phyloP scores from a whole-genome alignment of 2,329 filamentous ascomycete genomes.

The Aureobasidium sp. region DNA sequence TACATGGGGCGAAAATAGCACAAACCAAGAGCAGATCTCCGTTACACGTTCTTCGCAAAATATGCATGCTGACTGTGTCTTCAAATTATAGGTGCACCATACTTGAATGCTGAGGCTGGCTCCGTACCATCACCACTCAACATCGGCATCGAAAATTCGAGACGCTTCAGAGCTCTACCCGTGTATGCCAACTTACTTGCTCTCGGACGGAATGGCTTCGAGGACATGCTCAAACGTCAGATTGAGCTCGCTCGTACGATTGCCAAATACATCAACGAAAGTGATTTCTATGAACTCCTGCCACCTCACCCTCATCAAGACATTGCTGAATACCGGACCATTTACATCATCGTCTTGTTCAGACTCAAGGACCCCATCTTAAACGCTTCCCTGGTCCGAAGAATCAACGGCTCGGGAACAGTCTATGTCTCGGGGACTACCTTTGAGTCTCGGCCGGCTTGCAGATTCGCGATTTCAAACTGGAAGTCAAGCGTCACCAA shows the following conservation, averaged over 20 bases:
- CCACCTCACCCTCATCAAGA: slow-evolving; percentile 31
- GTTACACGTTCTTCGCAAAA: too few species aligned
- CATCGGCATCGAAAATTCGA: slow-evolving; percentile 82
- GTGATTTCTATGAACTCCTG: slow-evolving; percentile 58
- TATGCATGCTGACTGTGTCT: too few species aligned
- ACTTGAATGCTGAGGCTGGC: slow-evolving; percentile 47
- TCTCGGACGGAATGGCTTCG: slow-evolving; percentile 63
- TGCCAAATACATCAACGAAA: slow-evolving; percentile 52
- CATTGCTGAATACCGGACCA: slow-evolving; percentile 35
- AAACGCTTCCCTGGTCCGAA: slow-evolving; percentile 57
- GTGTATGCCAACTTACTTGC: slow-evolving; percentile 72
- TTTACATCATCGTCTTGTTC: slow-evolving; percentile 70
- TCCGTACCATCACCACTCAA: slow-evolving; percentile 73
- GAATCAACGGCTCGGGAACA: slow-evolving; percentile 63
- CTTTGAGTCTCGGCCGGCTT: slow-evolving; percentile 67
- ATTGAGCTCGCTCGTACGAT: slow-evolving; percentile 61
- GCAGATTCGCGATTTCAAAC: slow-evolving; percentile 73
- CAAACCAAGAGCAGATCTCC: too few species aligned
- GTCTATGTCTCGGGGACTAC: slow-evolving; percentile 78
- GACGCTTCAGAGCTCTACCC: slow-evolving; percentile 83
- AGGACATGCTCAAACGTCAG: slow-evolving; percentile 62
- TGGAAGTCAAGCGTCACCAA: slow-evolving; percentile 66
- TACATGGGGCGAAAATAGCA: too few species aligned
- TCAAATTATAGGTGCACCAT: slow-evolving; percentile 53
- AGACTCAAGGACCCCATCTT: slow-evolving; percentile 55